Evolutionary conservation across 2,329 filamentous ascomycete genomes (phyloP).

Genomic region (Colletotrichum eleusines): DNA sequence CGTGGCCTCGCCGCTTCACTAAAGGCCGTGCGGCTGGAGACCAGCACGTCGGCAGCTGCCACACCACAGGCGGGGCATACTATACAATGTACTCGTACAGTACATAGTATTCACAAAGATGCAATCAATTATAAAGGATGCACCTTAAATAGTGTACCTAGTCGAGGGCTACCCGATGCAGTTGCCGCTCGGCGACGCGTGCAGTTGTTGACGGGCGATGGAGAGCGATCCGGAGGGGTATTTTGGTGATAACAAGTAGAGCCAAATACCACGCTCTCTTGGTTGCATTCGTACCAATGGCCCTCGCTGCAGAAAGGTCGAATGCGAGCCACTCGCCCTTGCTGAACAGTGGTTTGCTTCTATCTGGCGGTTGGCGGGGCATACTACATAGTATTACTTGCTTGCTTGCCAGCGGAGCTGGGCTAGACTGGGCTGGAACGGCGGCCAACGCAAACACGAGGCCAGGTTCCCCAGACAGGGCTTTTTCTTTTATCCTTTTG

Average conservation of each 20-base stretch:
- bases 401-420: conserved; percentile 7
- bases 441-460: conserved; percentile 19
- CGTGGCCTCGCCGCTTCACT: conserved; percentile 28
- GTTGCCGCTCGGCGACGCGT: conserved; percentile 21
- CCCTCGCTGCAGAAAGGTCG: background rate
- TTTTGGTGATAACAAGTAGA: background rate
- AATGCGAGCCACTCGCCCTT: background rate
- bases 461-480: conserved; percentile 20
- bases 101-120: too few relatives aligned
- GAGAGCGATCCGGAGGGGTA: conserved; percentile 7
- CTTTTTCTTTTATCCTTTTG: too few relatives aligned
- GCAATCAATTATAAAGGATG: background rate
- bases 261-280: background rate
- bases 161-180: background rate
- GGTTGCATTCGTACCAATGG: background rate
- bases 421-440: conserved; percentile 10
- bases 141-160: background rate
- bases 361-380: background rate
- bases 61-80: conserved; percentile 4
- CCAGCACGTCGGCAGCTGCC: conserved; percentile 17
- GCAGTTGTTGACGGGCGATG: background rate
- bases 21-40: conserved; percentile 25
- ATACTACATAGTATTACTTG: too few relatives aligned
- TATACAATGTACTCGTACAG: too few relatives aligned
- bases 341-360: background rate